Base-by-base conservation (phyloP, 2,329 filamentous ascomycete species). In the Pseudocercospora eumusae region DNA sequence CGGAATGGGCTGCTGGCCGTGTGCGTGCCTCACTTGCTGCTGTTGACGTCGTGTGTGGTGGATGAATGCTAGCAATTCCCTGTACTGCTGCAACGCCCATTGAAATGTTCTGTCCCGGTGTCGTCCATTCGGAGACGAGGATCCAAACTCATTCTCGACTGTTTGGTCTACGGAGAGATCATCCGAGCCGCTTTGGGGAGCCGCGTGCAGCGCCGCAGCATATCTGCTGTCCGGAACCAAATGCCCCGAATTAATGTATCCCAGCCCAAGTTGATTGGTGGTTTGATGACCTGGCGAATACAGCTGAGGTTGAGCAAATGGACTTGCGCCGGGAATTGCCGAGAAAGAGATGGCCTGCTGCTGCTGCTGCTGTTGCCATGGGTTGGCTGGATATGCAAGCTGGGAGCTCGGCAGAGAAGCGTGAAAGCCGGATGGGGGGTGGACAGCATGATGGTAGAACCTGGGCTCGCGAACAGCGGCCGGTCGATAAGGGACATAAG, bases 401-500 rank as follows among this genome's bases (percentile, higher is more conserved):
- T 68, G 66, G 31, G 66, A 64, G 61, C 56, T 64, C 10, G 69
- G 57, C 27, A 67, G 44, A 2, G 68, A 67, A 27, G 61, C 59
- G 2, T 60, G 42, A 33, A 66, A 70, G 47, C 63, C 57, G 20
- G 42, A 47, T 20, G 60, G 52, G 18, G 67, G 54, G 59, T 70
- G 67, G 28, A 23, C 31, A 23, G 69, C 66, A 44, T 63, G 72
- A 65, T 69, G 71, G 65, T 71, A 76, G 63, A 74, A 82, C 20
- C 82, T 79, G 50, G 82, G 78, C 71, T 86, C 83, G 62, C 82
- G 79, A 62, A 84, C 75, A 5, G 84, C 83, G 36, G 84, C 83
- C 11, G 85, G 84, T 62, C 84, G 79, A 72, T 87, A 87, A 11
- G 85, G 83, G 40, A 83, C 82, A 67, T 81, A 85, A 8, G 80